Evolutionary conservation across 495 filamentous ascomycete genomes (phyloP).

Genomic region (Talaromyces nanjingensis): DNA sequence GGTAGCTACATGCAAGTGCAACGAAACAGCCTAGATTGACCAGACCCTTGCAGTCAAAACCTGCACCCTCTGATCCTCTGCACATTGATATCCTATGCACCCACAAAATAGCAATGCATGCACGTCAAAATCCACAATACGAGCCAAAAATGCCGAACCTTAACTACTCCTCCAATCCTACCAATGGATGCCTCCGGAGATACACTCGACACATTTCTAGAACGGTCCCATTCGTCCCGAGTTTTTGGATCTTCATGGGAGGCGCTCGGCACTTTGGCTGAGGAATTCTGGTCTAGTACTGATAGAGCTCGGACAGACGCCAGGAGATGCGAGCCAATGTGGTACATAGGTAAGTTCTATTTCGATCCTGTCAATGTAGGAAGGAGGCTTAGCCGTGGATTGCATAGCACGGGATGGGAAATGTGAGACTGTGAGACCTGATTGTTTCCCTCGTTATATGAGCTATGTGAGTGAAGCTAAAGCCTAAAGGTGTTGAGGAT

Average conservation of each 20-base stretch:
- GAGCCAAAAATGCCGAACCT: background rate
- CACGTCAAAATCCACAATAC: background rate
- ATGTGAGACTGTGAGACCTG: background rate
- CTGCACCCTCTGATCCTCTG: too few relatives aligned
- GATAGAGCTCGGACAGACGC: background rate
- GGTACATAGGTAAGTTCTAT: background rate
- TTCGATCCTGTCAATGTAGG: background rate
- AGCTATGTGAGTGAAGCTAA: background rate
- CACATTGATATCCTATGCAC: too few relatives aligned
- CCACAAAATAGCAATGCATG: background rate
- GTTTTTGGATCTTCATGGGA: background rate
- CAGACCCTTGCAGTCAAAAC: background rate
- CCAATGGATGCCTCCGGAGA: background rate
- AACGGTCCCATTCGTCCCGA: background rate
- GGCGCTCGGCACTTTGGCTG: background rate
- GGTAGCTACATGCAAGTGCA: background rate
- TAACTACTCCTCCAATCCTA: too few relatives aligned
- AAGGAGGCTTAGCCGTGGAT: background rate
- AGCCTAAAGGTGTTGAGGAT: background rate
- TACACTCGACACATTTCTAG: background rate
- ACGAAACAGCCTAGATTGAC: background rate
- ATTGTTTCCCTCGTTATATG: background rate
- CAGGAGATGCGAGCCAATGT: background rate
- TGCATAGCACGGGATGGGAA: background rate
- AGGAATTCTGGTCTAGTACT: background rate